Base-by-base conservation (phyloP, 192 early-diverging fungal genomes). In the Mortierella claussenii region DNA sequence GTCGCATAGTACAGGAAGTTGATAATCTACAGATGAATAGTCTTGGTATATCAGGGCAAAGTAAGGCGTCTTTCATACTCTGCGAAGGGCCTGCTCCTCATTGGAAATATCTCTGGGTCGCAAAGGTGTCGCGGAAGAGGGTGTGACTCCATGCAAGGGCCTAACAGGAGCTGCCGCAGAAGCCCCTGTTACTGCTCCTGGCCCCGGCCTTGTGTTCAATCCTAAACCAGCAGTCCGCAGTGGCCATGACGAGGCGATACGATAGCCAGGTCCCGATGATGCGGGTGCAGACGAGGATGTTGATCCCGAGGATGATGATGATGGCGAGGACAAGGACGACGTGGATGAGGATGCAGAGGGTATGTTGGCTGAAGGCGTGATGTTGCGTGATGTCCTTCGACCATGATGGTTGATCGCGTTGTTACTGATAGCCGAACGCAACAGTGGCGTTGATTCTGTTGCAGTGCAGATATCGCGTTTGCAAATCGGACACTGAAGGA, bases 401-500 rank as follows among this genome's bases (percentile, higher is more conserved):
- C n/a, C 12, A 5, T 33, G 13, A 0, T 28, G 12, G 12, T 37
- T 43, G 20, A 3, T 52, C 6, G 12, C 44, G 48, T 33, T 37
- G 0, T 24, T 36, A n/a, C 45, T 44, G 49, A 15, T 42, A n/a
- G 7, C 9, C 37, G 44, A 37, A 2, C 56, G 20, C 50, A 79
- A 60, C 21, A 81, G 43, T 6, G 71, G 80, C 8, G 80, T 81
- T 34, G 67, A 62, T 61, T 81, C 80, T 13, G 67, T 78, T 26
- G 65, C 49, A 46, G 37, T 34, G 30, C 80, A 71, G 20, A 81
- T 73, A 54, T 81, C 80, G 11, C 80, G 67, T 63, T 81, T 81
- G 45, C 80, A 81, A 30, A 81, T 81, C 10, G 80, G 80, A 44
- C 80, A 81, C 80, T 81, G 51, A 15, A 58, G 27, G 21, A 55